Evolutionary conservation across 768 basidiomycete genomes (phyloP).

Genomic region (Auriscalpium orientale): DNA sequence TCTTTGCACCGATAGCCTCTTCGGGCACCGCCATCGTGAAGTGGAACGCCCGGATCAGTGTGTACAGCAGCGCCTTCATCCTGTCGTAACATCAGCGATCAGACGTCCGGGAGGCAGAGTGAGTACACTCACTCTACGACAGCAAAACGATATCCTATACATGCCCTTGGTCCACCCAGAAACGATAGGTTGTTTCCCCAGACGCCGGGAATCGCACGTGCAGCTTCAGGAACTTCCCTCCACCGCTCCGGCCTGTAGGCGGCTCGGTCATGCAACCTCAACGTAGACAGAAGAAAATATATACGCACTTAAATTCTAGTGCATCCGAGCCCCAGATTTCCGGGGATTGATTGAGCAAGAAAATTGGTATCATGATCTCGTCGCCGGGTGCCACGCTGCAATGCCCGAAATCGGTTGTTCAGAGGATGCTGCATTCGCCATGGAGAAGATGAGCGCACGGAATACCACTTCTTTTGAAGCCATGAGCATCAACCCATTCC

Average conservation of each 20-base stretch:
- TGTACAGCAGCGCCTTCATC: conserved; percentile 15
- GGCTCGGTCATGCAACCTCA: too few relatives aligned
- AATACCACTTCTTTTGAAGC: conserved; percentile 5
- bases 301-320: conserved; percentile 22
- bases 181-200: too few relatives aligned
- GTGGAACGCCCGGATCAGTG: conserved; percentile 10
- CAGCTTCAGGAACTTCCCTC: too few relatives aligned
- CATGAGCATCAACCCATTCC: conserved; percentile 13
- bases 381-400: conserved; percentile 18
- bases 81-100: neutral
- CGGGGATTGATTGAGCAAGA: conserved; percentile 22
- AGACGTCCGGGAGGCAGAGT: too few relatives aligned
- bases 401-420: neutral
- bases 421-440: neutral
- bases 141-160: too few relatives aligned
- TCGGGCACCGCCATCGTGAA: conserved; percentile 9
- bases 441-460: conserved; percentile 2
- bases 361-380: conserved; percentile 24
- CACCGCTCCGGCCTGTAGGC: too few relatives aligned
- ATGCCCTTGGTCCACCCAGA: too few relatives aligned
- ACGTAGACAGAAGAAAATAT: too few relatives aligned
- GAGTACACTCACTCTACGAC: too few relatives aligned
- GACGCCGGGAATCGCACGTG: too few relatives aligned
- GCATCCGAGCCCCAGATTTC: conserved; percentile 33
- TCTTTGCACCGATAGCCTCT: neutral